These are phyloP conservation scores for Paracamarosporium sp. DNA, from an alignment of 2,329 filamentous ascomycete species.

Conservation along the genomic window DNA sequence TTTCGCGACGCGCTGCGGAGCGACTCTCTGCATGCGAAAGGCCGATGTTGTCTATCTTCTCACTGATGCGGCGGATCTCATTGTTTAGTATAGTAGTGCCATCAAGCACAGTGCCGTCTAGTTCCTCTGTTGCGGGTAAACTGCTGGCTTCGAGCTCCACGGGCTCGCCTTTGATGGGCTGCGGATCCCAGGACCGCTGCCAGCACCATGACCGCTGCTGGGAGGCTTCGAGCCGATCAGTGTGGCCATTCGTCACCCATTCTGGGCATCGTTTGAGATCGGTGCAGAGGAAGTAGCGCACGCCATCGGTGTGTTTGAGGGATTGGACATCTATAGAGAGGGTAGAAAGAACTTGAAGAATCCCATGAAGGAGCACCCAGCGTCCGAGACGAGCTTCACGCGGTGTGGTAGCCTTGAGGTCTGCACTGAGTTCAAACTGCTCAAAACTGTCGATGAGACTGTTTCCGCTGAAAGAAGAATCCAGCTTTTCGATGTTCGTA, in stretches of 20 bases:
- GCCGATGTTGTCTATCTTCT: slow-evolving; percentile 41
- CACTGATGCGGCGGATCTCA: slow-evolving; percentile 37
- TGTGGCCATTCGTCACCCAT: slow-evolving; percentile 41
- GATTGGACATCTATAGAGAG: slow-evolving; percentile 50
- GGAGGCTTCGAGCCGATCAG: slow-evolving; percentile 33
- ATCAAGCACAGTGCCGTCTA: slow-evolving; percentile 20
- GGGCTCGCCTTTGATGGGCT: slow-evolving; percentile 26
- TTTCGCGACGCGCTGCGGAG: slow-evolving; percentile 29
- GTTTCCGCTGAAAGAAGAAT: slow-evolving; percentile 45
- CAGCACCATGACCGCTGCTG: slow-evolving; percentile 46
- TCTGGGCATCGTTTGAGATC: slow-evolving; percentile 46
- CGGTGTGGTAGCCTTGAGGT: slow-evolving; percentile 40
- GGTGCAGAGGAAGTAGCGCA: slow-evolving; percentile 50
- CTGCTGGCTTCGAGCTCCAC: slow-evolving; percentile 37
- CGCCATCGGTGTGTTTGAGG: slow-evolving; percentile 45
- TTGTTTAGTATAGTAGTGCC: slow-evolving; percentile 30
- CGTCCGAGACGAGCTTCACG: slow-evolving; percentile 52
- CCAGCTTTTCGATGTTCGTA: slow-evolving; percentile 49
- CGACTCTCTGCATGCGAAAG: slow-evolving; percentile 16
- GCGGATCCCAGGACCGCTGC: slow-evolving; percentile 40
- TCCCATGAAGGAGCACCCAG: slow-evolving; percentile 52
- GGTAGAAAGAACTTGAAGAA: slow-evolving; percentile 50
- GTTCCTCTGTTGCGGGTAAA: slow-evolving; percentile 4
- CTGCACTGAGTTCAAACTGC: slow-evolving; percentile 47
- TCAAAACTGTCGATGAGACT: slow-evolving; percentile 50